phyloP scores from a whole-genome alignment of 805 yeast species.

The Cyberlindnera xishuangbannaensis region DNA sequence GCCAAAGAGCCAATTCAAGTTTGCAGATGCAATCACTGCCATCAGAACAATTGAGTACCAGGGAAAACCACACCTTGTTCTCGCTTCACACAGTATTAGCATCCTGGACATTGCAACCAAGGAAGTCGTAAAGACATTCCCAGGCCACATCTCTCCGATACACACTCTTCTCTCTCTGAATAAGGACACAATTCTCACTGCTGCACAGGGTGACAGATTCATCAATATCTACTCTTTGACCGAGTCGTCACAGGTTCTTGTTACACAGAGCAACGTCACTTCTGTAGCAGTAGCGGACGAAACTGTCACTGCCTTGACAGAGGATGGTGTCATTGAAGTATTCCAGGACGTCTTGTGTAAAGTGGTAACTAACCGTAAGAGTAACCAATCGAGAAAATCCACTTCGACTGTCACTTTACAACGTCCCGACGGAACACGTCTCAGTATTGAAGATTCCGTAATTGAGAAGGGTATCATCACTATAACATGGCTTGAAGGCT shows the following conservation, averaged over 20 bases:
- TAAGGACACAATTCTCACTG: slow-evolving; percentile 48
- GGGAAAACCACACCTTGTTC: slow-evolving; percentile 38
- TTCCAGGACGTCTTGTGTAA: slow-evolving; percentile 51
- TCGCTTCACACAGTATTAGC: slow-evolving; percentile 64
- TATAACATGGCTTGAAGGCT: slow-evolving; percentile 59
- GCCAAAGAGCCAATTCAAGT: slow-evolving; percentile 37
- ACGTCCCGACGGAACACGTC: slow-evolving; percentile 34
- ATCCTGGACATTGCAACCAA: slow-evolving; percentile 39
- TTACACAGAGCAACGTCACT: slow-evolving; percentile 58
- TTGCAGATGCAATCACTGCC: slow-evolving; percentile 25
- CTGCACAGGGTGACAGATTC: slow-evolving; percentile 78
- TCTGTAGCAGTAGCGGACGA: slow-evolving; percentile 36
- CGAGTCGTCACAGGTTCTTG: slow-evolving; percentile 48
- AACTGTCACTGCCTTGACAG: slow-evolving; percentile 54
- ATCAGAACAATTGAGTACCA: slow-evolving; percentile 27
- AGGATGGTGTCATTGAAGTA: slow-evolving; percentile 68
- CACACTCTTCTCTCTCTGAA: slow-evolving; percentile 38
- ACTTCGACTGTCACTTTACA: slow-evolving; percentile 39
- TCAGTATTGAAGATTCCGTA: slow-evolving; percentile 27
- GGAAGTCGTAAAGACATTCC: slow-evolving; percentile 46
- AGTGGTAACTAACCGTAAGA: slow-evolving; percentile 38
- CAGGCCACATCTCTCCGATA: slow-evolving; percentile 75
- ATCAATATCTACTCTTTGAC: slow-evolving; percentile 60
- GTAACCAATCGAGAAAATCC: slow-evolving; percentile 46
- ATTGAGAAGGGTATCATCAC: slow-evolving; percentile 31